phyloP scores from a whole-genome alignment of 331 rosid species.

The Saraca asoca region DNA sequence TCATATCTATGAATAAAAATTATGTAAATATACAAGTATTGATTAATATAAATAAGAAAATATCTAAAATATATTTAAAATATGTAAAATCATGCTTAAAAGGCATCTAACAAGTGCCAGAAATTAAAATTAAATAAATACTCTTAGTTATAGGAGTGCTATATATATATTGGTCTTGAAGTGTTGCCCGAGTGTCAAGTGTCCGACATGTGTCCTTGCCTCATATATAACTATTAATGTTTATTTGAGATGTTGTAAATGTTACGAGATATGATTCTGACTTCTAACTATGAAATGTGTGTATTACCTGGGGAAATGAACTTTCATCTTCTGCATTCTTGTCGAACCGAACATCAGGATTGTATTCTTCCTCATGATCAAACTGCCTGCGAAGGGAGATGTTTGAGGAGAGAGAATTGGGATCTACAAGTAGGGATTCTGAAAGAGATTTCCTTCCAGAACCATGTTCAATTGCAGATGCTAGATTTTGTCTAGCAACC shows the following conservation, averaged over 20 bases:
- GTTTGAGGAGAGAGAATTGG: conserved; percentile 54
- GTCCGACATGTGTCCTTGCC: too few species aligned
- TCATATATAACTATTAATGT: not conserved
- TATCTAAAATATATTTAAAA: too few species aligned
- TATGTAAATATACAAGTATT: too few species aligned
- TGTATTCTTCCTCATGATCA: conserved; percentile 66
- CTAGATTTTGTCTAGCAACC: conserved; percentile 66
- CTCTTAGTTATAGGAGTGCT: too few species aligned
- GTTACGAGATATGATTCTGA: conserved; percentile 8
- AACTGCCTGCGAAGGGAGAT: conserved; percentile 75
- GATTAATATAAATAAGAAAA: too few species aligned
- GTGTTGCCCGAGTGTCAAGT: too few species aligned
- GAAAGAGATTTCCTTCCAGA: conserved; percentile 91
- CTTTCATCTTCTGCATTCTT: conserved; percentile 58
- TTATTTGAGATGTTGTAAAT: not conserved
- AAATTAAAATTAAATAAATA: too few species aligned
- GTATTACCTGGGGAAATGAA: conserved; percentile 57
- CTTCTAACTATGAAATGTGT: not conserved
- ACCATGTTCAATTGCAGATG: conserved; percentile 77
- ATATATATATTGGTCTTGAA: too few species aligned
- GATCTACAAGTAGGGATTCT: conserved; percentile 58
- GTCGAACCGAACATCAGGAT: conserved; percentile 48
- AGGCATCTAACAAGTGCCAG: too few species aligned
- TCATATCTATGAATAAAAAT: too few species aligned
- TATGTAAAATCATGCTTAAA: too few species aligned